Percentiles rank a stretch among this genome's conserved stretches.
phyloP scores from a whole-genome alignment of 805 yeast species.

The Ogataea philodendri region DNA sequence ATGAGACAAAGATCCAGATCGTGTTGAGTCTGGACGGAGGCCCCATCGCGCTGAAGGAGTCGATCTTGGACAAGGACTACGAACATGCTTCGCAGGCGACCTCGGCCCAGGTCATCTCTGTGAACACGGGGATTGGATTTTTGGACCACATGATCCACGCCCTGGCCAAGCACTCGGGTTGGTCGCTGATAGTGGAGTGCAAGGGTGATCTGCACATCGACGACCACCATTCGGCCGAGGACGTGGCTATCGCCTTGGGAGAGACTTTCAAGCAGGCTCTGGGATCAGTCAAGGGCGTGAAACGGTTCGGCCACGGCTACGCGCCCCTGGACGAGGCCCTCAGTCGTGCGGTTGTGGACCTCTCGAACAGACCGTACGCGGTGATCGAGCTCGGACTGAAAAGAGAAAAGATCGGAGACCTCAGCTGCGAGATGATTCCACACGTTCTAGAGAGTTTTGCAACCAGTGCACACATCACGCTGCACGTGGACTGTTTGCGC shows the following conservation, averaged over 20 bases:
- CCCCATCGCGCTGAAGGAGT: slow-evolving; percentile 55
- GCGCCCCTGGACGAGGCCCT: slow-evolving; percentile 97
- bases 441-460: slow-evolving; percentile 95
- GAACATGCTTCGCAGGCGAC: slow-evolving; percentile 69
- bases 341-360: slow-evolving; percentile 92
- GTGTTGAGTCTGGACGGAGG: slow-evolving; percentile 88
- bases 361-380: slow-evolving; percentile 90
- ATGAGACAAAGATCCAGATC: slow-evolving; percentile 90
- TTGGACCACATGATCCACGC: slow-evolving; percentile 98
- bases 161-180: slow-evolving; percentile 92
- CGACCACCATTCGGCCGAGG: slow-evolving; percentile 97
- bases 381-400: slow-evolving; percentile 85
- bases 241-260: slow-evolving; percentile 91
- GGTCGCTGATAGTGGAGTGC: slow-evolving; percentile 89
- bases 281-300: slow-evolving; percentile 86
- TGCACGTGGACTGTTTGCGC: slow-evolving; percentile 91
- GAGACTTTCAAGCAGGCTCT: slow-evolving; percentile 84
- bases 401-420: slow-evolving; percentile 90
- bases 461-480: slow-evolving; percentile 81
- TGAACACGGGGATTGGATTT: slow-evolving; percentile 93
- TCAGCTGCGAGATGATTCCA: slow-evolving; percentile 96
- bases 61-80: slow-evolving; percentile 43
- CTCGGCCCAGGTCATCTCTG: slow-evolving; percentile 66
- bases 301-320: slow-evolving; percentile 87
- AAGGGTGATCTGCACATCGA: slow-evolving; percentile 94